Percentiles rank a stretch among this genome's conserved stretches.
Evolutionary conservation across 805 yeast species (phyloP).

Genomic region (Kluyveromyces lactis): DNA sequence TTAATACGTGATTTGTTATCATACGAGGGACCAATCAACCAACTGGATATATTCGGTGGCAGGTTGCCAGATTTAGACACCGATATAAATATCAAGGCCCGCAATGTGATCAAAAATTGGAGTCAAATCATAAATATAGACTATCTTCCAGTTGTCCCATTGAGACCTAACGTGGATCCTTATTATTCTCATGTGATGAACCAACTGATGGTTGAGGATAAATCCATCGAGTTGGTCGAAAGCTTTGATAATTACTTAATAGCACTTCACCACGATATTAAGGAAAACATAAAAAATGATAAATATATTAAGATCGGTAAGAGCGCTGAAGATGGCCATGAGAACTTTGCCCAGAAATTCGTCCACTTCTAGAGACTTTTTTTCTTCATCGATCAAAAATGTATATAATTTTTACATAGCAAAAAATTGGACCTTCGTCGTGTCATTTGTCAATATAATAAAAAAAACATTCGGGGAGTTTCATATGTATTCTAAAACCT

Average conservation of each 20-base stretch:
- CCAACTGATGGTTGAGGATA: constrained; percentile 68
- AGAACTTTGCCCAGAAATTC: constrained; percentile 26
- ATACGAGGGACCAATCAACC: constrained; percentile 30
- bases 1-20: constrained; percentile 74
- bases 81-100: constrained; percentile 57
- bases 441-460: too few species aligned
- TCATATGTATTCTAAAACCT: too few species aligned
- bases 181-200: constrained; percentile 31
- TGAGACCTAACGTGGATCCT: constrained; percentile 28
- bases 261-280: constrained; percentile 57
- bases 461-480: too few species aligned
- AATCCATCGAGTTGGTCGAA: constrained; percentile 41
- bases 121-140: constrained; percentile 15
- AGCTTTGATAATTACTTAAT: constrained; percentile 62
- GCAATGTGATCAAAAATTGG: constrained; percentile 51
- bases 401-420: too few species aligned
- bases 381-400: too few species aligned
- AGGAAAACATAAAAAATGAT: constrained; percentile 43
- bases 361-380: constrained; percentile 24
- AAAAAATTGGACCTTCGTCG: too few species aligned
- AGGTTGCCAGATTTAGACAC: constrained; percentile 67
- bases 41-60: constrained; percentile 27
- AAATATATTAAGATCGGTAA: constrained; percentile 22
- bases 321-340: constrained; percentile 16
- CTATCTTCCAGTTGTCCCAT: constrained; percentile 20